Evolutionary conservation across 768 basidiomycete species (phyloP).

Genomic region (Rossbeevera mucosa): DNA sequence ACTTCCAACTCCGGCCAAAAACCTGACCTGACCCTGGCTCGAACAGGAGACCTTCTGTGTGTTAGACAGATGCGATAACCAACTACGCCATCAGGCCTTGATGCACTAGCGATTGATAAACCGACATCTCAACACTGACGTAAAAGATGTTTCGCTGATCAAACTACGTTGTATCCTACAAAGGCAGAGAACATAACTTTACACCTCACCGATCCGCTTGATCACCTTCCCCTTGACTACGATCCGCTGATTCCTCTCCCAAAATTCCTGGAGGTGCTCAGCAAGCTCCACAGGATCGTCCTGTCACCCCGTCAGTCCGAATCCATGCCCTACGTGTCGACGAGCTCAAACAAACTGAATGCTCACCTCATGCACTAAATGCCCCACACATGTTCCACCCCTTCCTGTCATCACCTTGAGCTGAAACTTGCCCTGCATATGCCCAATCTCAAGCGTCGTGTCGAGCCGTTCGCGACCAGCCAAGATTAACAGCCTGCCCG

Average conservation of each 20-base stretch:
- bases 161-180: not conserved
- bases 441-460: conserved; percentile 90
- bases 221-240: conserved; percentile 48
- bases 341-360: not conserved
- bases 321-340: not conserved
- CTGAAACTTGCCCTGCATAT: conserved; percentile 97
- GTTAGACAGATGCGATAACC: conserved; percentile 82
- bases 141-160: not conserved
- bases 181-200: not conserved
- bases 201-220: conserved; percentile 54
- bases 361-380: conserved; percentile 89
- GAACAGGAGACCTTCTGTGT: conserved; percentile 72
- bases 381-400: conserved; percentile 61
- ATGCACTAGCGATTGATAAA: not conserved
- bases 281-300: conserved; percentile 83
- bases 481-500: conserved; percentile 83
- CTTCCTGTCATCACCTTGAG: conserved; percentile 66
- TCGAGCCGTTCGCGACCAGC: conserved; percentile 94
- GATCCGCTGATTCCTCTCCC: conserved; percentile 78
- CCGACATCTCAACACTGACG: too few species aligned
- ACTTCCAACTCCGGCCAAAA: too few species aligned
- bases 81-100: conserved; percentile 37
- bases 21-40: conserved; percentile 49
- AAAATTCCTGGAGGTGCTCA: conserved; percentile 81
- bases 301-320: conserved; percentile 34